A percentile compares a stretch with the other conserved stretches of the same genome.
Conservation (phyloP, 306 rosid species). For the Morella rubra region DNA sequence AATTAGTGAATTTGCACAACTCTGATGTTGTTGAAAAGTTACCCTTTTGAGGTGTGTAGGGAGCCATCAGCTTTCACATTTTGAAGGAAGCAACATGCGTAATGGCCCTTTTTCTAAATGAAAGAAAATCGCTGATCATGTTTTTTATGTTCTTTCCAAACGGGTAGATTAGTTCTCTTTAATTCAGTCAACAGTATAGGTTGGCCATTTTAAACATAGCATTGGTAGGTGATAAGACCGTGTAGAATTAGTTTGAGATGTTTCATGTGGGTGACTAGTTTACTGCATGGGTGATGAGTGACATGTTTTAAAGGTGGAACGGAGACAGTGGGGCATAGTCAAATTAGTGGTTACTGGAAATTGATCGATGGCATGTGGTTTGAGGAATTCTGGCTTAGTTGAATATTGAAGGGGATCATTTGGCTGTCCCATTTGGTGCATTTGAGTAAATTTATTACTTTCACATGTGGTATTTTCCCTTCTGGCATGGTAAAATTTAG, state of each 20-base stretch:
- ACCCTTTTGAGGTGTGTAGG: too few relatives aligned
- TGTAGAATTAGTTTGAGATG: conserved; percentile 3
- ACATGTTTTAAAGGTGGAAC: background rate
- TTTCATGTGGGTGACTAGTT: background rate
- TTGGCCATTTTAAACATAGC: background rate
- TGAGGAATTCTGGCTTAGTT: background rate
- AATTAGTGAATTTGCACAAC: too few relatives aligned
- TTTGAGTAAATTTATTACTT: too few relatives aligned
- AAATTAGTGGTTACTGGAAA: background rate
- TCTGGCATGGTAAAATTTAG: too few relatives aligned
- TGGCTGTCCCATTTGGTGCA: background rate
- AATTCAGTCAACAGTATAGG: background rate
- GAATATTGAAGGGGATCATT: background rate
- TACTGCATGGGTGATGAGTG: background rate
- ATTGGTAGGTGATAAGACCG: background rate
- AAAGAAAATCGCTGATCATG: background rate
- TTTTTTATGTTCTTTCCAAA: background rate
- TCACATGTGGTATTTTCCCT: too few relatives aligned
- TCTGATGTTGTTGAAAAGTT: too few relatives aligned
- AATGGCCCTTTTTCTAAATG: too few relatives aligned
- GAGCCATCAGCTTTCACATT: too few relatives aligned
- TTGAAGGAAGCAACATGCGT: too few relatives aligned
- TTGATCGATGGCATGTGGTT: background rate
- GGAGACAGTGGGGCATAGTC: too few relatives aligned
- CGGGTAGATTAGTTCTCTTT: background rate